These are phyloP conservation scores for Chaetomiaceae sp. DNA, from an alignment of 2,329 filamentous ascomycete species.

Conservation along the genomic window DNA sequence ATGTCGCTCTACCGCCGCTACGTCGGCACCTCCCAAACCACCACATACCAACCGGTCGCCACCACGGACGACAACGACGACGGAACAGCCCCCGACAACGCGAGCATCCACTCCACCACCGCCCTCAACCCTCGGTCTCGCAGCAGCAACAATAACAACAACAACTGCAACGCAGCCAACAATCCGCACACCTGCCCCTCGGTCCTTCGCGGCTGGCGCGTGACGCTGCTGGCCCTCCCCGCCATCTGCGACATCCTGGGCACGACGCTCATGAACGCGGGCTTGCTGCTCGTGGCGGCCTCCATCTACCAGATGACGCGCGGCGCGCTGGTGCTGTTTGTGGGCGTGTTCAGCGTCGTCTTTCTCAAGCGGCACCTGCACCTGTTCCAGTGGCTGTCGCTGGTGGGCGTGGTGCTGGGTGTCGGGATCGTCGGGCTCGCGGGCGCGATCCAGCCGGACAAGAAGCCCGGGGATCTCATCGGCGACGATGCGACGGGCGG, in stretches of 20 bases:
- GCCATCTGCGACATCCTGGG: conserved; percentile 91
- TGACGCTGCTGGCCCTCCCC: conserved; percentile 75
- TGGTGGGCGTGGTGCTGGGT: conserved; percentile 81
- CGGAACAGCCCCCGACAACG: conserved; percentile 40
- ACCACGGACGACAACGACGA: conserved; percentile 45
- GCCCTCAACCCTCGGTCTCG: conserved; percentile 36
- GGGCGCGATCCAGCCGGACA: conserved; percentile 72
- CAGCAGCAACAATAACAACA: conserved; percentile 12
- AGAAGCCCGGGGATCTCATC: conserved; percentile 42
- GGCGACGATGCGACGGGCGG: conserved; percentile 27
- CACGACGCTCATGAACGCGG: conserved; percentile 96
- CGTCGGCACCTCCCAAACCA: conserved; percentile 37
- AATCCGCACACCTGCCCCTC: conserved; percentile 44
- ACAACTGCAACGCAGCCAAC: conserved; percentile 34
- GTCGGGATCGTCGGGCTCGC: conserved; percentile 88
- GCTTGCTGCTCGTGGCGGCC: conserved; percentile 86
- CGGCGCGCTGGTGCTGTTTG: conserved; percentile 90
- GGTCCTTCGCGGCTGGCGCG: conserved; percentile 64
- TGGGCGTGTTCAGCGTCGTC: conserved; percentile 88
- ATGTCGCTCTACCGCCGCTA: conserved; percentile 62
- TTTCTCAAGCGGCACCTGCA: conserved; percentile 78
- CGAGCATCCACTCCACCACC: conserved; percentile 41
- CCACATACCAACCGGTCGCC: conserved; percentile 62
- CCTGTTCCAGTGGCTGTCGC: conserved; percentile 87
- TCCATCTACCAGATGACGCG: conserved; percentile 99